Conservation (phyloP, 352 stramenopile species). For the Phytophthora pistaciae region DNA sequence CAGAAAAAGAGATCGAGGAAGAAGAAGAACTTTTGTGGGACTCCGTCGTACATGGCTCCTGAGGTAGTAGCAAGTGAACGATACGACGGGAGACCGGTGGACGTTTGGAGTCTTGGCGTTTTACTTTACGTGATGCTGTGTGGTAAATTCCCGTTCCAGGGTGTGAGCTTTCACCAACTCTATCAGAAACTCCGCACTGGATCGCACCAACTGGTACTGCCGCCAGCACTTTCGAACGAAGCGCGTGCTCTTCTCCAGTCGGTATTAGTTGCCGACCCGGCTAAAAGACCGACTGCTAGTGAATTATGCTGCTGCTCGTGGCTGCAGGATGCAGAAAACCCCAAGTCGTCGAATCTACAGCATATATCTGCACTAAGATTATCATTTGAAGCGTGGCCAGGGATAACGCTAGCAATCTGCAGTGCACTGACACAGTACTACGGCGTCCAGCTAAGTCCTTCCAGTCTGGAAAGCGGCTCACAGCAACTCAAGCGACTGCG, state of each 20-base stretch:
- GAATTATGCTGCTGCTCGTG: constrained; percentile 53
- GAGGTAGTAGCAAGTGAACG: constrained; percentile 64
- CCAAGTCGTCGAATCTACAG: neutral
- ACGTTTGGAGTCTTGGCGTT: constrained; percentile 75
- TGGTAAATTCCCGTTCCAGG: constrained; percentile 67
- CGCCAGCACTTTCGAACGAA: constrained; percentile 39
- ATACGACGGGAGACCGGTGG: constrained; percentile 69
- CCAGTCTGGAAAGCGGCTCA: neutral
- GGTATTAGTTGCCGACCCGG: constrained; percentile 54
- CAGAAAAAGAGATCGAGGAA: constrained; percentile 30
- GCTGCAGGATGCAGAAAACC: constrained; percentile 17
- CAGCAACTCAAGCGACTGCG: constrained; percentile 9
- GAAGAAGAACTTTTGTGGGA: constrained; percentile 89
- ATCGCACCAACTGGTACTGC: constrained; percentile 37
- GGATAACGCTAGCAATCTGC: constrained; percentile 10
- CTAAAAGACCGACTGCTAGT: constrained; percentile 43
- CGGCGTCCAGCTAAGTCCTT: constrained; percentile 7
- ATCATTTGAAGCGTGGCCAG: constrained; percentile 23
- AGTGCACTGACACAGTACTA: constrained; percentile 29
- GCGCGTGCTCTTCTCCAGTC: constrained; percentile 55
- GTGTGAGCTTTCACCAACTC: constrained; percentile 44
- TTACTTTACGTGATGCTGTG: constrained; percentile 76
- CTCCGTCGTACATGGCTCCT: constrained; percentile 82
- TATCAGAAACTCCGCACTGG: constrained; percentile 40
- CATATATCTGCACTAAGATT: neutral